A percentile compares a stretch with the other conserved stretches of the same genome.
phyloP scores from a whole-genome alignment of 805 yeast species.

The Kazachstania viticola region DNA sequence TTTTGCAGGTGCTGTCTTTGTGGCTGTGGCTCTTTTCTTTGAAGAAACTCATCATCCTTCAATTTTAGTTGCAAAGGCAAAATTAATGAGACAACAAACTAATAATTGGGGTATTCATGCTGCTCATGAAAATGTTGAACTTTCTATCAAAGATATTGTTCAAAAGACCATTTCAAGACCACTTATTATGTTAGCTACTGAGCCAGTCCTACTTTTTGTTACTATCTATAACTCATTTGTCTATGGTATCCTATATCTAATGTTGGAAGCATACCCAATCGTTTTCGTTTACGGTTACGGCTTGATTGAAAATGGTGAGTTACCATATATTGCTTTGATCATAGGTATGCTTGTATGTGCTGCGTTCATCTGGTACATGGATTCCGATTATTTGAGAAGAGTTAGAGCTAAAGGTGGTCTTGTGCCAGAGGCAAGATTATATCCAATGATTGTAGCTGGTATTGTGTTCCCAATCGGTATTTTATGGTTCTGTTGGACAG shows the following conservation, averaged over 20 bases:
- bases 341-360: conserved; percentile 60
- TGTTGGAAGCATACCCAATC: conserved; percentile 66
- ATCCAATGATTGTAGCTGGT: conserved; percentile 64
- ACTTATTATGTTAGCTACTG: conserved; percentile 48
- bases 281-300: conserved; percentile 54
- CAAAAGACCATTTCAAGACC: conserved; percentile 61
- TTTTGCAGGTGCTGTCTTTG: conserved; percentile 32
- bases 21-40: conserved; percentile 30
- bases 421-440: conserved; percentile 71
- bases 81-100: conserved; percentile 47
- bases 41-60: conserved; percentile 68
- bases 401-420: conserved; percentile 42
- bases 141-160: conserved; percentile 46
- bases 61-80: conserved; percentile 52
- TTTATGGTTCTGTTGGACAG: conserved; percentile 84
- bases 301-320: conserved; percentile 39
- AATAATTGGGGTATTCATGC: conserved; percentile 81
- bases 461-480: conserved; percentile 65
- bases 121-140: conserved; percentile 54
- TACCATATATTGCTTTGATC: conserved; percentile 71
- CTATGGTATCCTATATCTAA: conserved; percentile 66
- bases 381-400: conserved; percentile 38
- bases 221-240: conserved; percentile 68
- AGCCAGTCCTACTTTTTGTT: conserved; percentile 61
- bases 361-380: conserved; percentile 37